Conservation (phyloP, 2,329 filamentous ascomycete species). For the Ambrosiella xylebori region DNA sequence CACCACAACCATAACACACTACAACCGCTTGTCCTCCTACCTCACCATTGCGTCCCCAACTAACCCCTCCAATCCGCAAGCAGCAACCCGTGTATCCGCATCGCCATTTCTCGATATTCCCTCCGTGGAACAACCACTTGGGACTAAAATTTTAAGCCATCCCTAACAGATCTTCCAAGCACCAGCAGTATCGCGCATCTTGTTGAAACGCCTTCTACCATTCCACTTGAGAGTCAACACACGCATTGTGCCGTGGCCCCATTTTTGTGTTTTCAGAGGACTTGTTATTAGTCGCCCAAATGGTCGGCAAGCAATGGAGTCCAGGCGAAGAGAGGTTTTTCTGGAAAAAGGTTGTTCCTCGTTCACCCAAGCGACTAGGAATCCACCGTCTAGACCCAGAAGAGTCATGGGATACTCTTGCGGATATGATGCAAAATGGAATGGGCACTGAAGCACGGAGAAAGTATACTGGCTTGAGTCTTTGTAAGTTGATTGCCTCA, state of each 20-base stretch:
- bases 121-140: too few species aligned
- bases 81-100: not conserved
- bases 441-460: constrained; percentile 23
- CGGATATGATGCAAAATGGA: constrained; percentile 22
- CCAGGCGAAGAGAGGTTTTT: constrained; percentile 30
- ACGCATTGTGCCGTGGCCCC: too few species aligned
- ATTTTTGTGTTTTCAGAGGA: too few species aligned
- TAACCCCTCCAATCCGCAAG: not conserved
- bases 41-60: not conserved
- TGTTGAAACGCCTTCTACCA: too few species aligned
- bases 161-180: too few species aligned
- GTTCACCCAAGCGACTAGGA: constrained; percentile 21
- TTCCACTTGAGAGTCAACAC: too few species aligned
- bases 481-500: constrained; percentile 20
- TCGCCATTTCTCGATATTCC: too few species aligned
- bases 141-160: too few species aligned
- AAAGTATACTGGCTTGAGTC: constrained; percentile 23
- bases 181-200: too few species aligned
- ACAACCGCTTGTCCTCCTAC: not conserved
- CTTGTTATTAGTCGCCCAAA: constrained; percentile 14
- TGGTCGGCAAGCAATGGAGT: constrained; percentile 36
- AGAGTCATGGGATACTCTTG: constrained; percentile 23
- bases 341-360: constrained; percentile 26
- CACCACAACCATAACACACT: not conserved
- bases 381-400: constrained; percentile 17